phyloP scores from a whole-genome alignment of 2,329 filamentous ascomycete species.

The Aspergillus texensis region DNA sequence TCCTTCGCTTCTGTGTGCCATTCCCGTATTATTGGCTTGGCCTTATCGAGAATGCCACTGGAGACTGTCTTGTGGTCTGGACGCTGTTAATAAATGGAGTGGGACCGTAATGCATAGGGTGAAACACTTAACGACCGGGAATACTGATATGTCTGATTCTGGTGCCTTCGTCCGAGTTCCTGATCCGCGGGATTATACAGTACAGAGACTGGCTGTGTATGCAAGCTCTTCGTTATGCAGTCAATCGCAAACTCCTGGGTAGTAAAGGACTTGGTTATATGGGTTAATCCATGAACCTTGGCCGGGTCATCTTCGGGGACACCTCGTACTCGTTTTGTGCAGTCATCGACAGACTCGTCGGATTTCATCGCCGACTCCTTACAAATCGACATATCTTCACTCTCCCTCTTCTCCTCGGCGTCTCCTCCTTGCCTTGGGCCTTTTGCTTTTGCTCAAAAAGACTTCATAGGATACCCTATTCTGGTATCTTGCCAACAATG shows the following conservation, averaged over 20 bases:
- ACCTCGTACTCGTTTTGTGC: neutral
- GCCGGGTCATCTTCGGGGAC: neutral
- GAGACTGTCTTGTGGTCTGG: neutral
- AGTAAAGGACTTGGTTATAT: neutral
- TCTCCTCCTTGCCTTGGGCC: neutral
- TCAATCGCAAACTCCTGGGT: neutral
- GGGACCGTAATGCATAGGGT: conserved; percentile 8
- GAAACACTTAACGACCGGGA: conserved; percentile 12
- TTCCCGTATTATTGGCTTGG: neutral
- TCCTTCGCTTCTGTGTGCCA: neutral
- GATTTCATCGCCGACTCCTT: neutral
- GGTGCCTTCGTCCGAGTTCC: neutral
- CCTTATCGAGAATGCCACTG: neutral
- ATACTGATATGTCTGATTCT: conserved; percentile 3
- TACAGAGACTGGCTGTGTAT: neutral
- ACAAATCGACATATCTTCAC: neutral
- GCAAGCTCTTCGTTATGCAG: neutral
- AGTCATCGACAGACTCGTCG: neutral
- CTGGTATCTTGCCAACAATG: neutral
- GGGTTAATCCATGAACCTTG: neutral
- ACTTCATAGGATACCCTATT: neutral
- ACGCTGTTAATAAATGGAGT: conserved; percentile 7
- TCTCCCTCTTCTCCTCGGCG: neutral
- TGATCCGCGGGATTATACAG: too few relatives aligned
- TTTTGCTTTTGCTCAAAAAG: neutral